Conservation (phyloP, 2,329 filamentous ascomycete genomes). For the Polytolypa hystricis region DNA sequence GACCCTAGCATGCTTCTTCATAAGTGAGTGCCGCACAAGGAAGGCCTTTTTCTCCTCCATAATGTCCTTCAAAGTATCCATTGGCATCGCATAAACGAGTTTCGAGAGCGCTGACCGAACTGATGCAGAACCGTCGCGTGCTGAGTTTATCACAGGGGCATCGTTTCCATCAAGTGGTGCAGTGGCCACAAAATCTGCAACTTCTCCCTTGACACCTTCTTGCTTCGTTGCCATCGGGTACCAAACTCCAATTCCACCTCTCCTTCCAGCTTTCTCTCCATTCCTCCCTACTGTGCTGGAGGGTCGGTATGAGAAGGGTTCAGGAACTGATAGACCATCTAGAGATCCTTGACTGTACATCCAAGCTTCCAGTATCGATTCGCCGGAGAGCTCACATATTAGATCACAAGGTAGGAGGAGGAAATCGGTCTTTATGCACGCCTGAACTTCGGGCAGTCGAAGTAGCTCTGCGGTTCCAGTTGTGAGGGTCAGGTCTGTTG, state of each 20-base stretch:
- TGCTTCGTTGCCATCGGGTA: slow-evolving; percentile 70
- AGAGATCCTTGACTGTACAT: slow-evolving; percentile 72
- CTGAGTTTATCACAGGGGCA: slow-evolving; percentile 33
- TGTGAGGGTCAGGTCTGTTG: slow-evolving; percentile 63
- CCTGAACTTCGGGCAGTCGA: slow-evolving; percentile 68
- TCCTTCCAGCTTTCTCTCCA: slow-evolving; percentile 48
- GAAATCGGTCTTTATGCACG: slow-evolving; percentile 74
- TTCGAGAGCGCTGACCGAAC: slow-evolving; percentile 60
- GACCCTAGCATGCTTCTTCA: slow-evolving; percentile 63
- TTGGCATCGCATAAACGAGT: slow-evolving; percentile 76
- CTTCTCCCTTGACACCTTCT: slow-evolving; percentile 71
- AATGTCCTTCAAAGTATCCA: slow-evolving; percentile 76
- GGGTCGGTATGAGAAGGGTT: slow-evolving; percentile 20
- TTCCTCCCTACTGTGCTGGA: slow-evolving; percentile 39
- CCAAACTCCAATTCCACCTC: slow-evolving; percentile 79
- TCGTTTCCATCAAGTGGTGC: slow-evolving; percentile 50
- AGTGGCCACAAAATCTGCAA: slow-evolving; percentile 83
- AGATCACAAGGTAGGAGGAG: slow-evolving; percentile 86
- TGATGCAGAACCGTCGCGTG: slow-evolving; percentile 47
- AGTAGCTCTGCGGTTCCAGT: slow-evolving; percentile 85
- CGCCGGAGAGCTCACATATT: slow-evolving; percentile 77
- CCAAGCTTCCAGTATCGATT: slow-evolving; percentile 78
- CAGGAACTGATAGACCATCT: slow-evolving; percentile 45
- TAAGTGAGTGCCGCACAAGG: slow-evolving; percentile 62
- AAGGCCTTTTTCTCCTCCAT: slow-evolving; percentile 58